phyloP scores from a whole-genome alignment of 108 stramenopile genomes.

The Schizochytrium sp. region DNA sequence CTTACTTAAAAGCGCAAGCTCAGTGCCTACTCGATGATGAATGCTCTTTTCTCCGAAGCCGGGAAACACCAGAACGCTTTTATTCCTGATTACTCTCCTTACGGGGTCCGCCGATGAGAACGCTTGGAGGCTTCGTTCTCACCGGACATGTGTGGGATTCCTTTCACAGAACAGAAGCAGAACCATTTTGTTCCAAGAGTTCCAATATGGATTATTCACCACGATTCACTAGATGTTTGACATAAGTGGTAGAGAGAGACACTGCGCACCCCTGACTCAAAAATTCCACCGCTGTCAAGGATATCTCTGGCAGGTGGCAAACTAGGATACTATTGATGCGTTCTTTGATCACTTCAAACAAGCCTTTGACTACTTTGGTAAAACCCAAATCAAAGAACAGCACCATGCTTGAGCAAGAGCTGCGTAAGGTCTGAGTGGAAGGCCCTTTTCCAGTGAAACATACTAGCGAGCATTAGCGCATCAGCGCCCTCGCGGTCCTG shows the following conservation, averaged over 20 bases:
- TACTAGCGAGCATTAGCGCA: constrained; percentile 37
- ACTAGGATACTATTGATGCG: no score
- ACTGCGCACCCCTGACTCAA: neutral
- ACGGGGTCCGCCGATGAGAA: neutral
- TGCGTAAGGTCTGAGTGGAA: constrained; percentile 21
- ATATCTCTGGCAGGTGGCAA: no score
- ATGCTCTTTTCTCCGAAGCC: neutral
- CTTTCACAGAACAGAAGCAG: neutral
- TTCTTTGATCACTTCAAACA: no score
- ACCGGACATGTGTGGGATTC: neutral
- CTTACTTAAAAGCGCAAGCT: no score
- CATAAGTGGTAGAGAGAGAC: neutral
- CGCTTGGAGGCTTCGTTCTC: neutral
- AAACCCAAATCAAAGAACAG: neutral
- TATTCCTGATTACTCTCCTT: neutral
- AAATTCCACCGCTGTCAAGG: neutral
- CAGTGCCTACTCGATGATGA: no score
- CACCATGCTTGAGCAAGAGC: constrained; percentile 28
- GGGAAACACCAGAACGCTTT: neutral
- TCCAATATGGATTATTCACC: neutral
- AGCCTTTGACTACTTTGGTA: no score
- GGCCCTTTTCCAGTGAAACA: neutral
- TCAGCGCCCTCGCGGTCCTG: constrained; percentile 16
- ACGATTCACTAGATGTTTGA: neutral
- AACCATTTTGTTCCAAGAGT: neutral